phyloP scores from a whole-genome alignment of 352 stramenopile species.

The Phytophthora cryptogea region DNA sequence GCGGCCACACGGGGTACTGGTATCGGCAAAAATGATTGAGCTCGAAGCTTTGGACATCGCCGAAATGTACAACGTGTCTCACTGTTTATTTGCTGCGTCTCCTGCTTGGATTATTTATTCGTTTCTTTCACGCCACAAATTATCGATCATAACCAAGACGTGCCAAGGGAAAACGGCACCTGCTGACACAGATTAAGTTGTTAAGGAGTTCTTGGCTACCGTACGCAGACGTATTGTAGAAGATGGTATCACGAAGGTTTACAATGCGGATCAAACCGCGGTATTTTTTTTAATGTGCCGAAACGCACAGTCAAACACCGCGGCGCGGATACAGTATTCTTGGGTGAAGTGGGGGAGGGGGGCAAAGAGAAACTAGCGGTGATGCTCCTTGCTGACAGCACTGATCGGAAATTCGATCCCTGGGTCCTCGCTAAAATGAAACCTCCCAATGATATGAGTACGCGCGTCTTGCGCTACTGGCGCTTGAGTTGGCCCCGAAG shows the following conservation, averaged over 20 bases:
- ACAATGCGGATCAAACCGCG: too few relatives aligned
- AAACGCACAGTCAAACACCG: conserved; percentile 19
- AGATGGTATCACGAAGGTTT: conserved; percentile 14
- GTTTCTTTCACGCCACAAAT: conserved; percentile 6
- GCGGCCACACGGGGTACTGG: conserved; percentile 10
- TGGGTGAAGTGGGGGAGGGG: conserved; percentile 24
- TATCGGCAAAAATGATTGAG: conserved; percentile 15
- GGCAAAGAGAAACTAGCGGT: conserved; percentile 27
- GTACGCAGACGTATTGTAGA: conserved; percentile 7
- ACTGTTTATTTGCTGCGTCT: conserved; percentile 1
- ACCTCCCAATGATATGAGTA: conserved; percentile 11
- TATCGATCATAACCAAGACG: conserved; percentile 6
- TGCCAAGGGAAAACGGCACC: conserved; percentile 7
- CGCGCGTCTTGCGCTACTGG: too few relatives aligned
- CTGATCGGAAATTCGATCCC: conserved; percentile 15
- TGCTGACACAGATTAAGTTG: not conserved
- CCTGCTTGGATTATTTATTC: conserved; percentile 7
- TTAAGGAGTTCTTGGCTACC: conserved; percentile 7
- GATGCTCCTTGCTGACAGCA: conserved; percentile 18
- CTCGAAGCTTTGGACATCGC: conserved; percentile 7
- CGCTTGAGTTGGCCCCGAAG: too few relatives aligned
- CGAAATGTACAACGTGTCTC: not conserved
- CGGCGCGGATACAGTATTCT: conserved; percentile 19
- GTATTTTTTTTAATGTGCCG: conserved; percentile 32
- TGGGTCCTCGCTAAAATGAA: conserved; percentile 30